Conservation (phyloP, 2,329 filamentous ascomycete species). For the Macrophomina tecta region DNA sequence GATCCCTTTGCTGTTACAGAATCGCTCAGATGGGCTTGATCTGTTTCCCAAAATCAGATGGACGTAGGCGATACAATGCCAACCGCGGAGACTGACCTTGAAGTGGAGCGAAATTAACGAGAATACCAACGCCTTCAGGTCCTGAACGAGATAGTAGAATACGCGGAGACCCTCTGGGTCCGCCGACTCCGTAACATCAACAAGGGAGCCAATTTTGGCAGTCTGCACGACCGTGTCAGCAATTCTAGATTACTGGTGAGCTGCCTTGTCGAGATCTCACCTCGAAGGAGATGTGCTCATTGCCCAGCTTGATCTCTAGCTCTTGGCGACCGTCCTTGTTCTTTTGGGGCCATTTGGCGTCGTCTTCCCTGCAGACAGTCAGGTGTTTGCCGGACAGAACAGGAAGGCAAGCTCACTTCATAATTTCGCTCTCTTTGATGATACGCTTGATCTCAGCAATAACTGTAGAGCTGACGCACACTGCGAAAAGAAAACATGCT, state of each 20-base stretch:
- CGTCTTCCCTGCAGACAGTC: constrained; percentile 77
- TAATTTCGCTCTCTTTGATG: constrained; percentile 94
- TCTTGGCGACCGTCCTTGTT: constrained; percentile 99
- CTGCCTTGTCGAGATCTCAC: constrained; percentile 54
- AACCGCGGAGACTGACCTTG: constrained; percentile 64
- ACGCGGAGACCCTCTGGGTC: constrained; percentile 95
- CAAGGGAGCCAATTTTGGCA: constrained; percentile 95
- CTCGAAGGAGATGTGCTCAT: constrained; percentile 98
- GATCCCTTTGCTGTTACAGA: not conserved
- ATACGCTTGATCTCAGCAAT: constrained; percentile 96
- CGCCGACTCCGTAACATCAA: constrained; percentile 94
- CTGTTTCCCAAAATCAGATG: constrained; percentile 40
- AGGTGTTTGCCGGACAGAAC: constrained; percentile 15
- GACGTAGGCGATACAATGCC: not conserved
- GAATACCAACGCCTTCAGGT: constrained; percentile 95
- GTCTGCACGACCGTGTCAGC: constrained; percentile 63
- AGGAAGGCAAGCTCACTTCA: constrained; percentile 71
- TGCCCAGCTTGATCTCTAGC: constrained; percentile 90
- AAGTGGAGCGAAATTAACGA: constrained; percentile 96
- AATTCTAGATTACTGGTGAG: not conserved
- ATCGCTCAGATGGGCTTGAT: constrained; percentile 72
- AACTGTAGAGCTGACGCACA: constrained; percentile 92
- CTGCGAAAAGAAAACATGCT: constrained; percentile 53
- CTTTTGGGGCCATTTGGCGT: constrained; percentile 98
- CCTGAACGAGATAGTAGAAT: constrained; percentile 98